Base-by-base conservation (phyloP, 2,329 filamentous ascomycete species). In the Trichoderma sp. region DNA sequence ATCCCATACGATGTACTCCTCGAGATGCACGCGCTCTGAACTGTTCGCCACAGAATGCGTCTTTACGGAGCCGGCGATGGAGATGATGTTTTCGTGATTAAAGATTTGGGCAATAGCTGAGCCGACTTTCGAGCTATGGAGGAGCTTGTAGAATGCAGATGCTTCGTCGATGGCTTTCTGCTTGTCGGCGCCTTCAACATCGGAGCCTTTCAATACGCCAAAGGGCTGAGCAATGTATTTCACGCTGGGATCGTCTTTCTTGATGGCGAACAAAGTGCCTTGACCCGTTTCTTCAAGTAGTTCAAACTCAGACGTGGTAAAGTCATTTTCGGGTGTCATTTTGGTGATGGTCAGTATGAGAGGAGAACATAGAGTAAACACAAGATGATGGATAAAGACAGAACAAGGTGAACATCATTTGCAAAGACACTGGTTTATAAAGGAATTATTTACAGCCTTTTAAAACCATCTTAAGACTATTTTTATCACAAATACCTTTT, bases 71-170 rank as follows among this genome's bases (percentile, higher is more conserved):
- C 82, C 81, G 35, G 79, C 76, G 52, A 85, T 71, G 4, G 79
- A 83, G 68, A 87, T 74, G 24, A 87, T 74, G 72, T 86, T 85
- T 70, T 84, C 81, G 71, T 86, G 84, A 71, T 84, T 83, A 68
- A 86, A 76, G 33, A 86, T 72, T 57, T 76, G 74, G 19, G 75
- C 71, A 24, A 81, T 70, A 16, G 74, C 72, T n/a, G 72, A 70
- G 43, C 72, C 76, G 27, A 79, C 74, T 33, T 76, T 78, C 68
- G 74, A 73, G 7, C 70, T 62, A 64, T 74, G 71, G 64, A 83
- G 69, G 7, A 75, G 61, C 49, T 71, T 37, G 31, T 77, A 70
- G 35, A 81, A 59, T 7, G 75, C 73, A 31, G 72, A 58, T 8
- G 68, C 67, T 24, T 74, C 69, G 4, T 73, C 40, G 21, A 10